phyloP scores from a whole-genome alignment of 2,329 filamentous ascomycete species.

The Nemania sp. region DNA sequence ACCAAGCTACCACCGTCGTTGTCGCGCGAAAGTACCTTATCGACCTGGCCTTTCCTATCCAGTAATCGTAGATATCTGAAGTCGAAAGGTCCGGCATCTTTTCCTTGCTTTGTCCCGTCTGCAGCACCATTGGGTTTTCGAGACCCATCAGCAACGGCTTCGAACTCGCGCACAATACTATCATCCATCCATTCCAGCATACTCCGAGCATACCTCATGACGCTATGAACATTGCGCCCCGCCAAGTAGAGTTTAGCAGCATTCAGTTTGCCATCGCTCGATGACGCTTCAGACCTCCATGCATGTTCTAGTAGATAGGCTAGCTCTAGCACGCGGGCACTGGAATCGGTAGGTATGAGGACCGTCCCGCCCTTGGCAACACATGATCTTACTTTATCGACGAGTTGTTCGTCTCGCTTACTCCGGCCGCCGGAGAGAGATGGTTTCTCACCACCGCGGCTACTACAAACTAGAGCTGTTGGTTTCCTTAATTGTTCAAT shows the following conservation, averaged over 20 bases:
- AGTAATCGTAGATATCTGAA: slow-evolving; percentile 87
- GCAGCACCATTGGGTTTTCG: slow-evolving; percentile 60
- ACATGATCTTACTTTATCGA: slow-evolving; percentile 84
- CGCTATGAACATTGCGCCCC: slow-evolving; percentile 86
- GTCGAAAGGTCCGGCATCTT: slow-evolving; percentile 81
- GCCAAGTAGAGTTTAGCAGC: slow-evolving; percentile 80
- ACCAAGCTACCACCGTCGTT: slow-evolving; percentile 57
- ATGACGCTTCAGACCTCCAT: slow-evolving; percentile 76
- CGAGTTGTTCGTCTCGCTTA: slow-evolving; percentile 85
- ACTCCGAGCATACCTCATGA: slow-evolving; percentile 89
- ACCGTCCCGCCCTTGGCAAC: slow-evolving; percentile 88
- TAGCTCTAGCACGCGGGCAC: slow-evolving; percentile 91
- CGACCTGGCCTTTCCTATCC: slow-evolving; percentile 83
- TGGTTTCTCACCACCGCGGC: slow-evolving; percentile 78
- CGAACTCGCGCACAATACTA: slow-evolving; percentile 90
- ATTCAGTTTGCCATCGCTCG: slow-evolving; percentile 64
- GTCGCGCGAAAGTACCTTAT: slow-evolving; percentile 70
- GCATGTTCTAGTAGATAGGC: slow-evolving; percentile 93
- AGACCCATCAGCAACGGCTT: slow-evolving; percentile 71
- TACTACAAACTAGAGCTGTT: slow-evolving; percentile 93
- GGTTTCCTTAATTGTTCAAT: slow-evolving; percentile 94
- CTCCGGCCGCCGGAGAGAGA: slow-evolving; percentile 78
- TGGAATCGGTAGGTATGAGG: slow-evolving; percentile 93
- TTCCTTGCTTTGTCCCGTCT: slow-evolving; percentile 60
- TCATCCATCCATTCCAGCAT: slow-evolving; percentile 99